Conservation (phyloP, 2,329 filamentous ascomycete genomes). For the Acrocalymma vagum region DNA sequence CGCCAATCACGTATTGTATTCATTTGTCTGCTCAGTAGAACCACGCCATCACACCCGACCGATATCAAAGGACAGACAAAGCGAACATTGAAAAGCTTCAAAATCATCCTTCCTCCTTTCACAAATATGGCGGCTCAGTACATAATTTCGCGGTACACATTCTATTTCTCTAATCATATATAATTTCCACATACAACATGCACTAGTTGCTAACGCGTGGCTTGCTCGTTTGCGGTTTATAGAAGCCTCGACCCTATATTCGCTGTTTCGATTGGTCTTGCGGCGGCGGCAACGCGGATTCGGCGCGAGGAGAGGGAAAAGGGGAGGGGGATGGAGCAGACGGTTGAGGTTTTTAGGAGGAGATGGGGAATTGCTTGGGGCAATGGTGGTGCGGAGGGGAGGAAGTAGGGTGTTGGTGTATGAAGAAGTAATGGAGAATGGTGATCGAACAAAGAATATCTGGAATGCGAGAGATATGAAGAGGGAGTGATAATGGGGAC, state of each 20-base stretch:
- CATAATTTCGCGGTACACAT: constrained; percentile 55
- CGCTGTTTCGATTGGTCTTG: constrained; percentile 56
- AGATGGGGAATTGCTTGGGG: constrained; percentile 45
- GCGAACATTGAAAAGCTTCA: too few relatives aligned
- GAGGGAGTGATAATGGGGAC: not conserved
- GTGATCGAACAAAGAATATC: too few relatives aligned
- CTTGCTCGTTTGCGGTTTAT: not conserved
- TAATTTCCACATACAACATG: not conserved
- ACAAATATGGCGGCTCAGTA: constrained; percentile 44
- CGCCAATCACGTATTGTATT: too few relatives aligned
- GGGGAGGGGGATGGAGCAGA: constrained; percentile 49
- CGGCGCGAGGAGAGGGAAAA: constrained; percentile 59
- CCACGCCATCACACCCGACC: too few relatives aligned
- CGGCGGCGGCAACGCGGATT: constrained; percentile 51
- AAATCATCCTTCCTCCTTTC: too few relatives aligned
- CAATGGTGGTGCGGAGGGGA: constrained; percentile 13
- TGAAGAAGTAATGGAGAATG: not conserved
- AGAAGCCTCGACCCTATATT: constrained; percentile 60
- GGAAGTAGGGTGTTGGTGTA: not conserved
- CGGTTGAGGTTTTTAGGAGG: constrained; percentile 50
- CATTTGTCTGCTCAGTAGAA: too few relatives aligned
- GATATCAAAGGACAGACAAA: too few relatives aligned
- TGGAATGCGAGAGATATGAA: too few relatives aligned
- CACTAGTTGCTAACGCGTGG: constrained; percentile 1
- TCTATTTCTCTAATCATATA: constrained; percentile 1